phyloP scores from a whole-genome alignment of 768 basidiomycete species.

The Tremella fuciformis region DNA sequence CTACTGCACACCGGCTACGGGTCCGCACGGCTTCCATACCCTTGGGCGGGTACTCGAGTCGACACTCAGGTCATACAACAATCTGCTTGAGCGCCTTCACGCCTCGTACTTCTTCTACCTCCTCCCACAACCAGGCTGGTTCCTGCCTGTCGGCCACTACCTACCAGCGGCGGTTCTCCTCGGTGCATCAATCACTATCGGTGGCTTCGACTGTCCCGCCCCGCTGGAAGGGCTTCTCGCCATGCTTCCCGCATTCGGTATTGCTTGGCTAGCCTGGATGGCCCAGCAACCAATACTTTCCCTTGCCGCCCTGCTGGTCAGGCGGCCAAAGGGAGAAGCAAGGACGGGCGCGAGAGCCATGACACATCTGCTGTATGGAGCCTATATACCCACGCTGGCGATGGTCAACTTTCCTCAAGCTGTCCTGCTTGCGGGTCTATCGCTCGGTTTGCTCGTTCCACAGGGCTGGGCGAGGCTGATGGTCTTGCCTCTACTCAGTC shows the following conservation, averaged over 20 bases:
- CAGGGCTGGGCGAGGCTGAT: conserved; percentile 9
- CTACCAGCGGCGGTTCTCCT: conserved; percentile 82
- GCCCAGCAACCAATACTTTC: conserved; percentile 53
- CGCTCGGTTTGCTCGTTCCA: conserved; percentile 18
- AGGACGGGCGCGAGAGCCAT: conserved; percentile 53
- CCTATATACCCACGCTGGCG: conserved; percentile 76
- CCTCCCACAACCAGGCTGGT: conserved; percentile 62
- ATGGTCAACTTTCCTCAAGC: conserved; percentile 93
- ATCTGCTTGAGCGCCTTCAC: conserved; percentile 90
- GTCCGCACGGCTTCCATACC: conserved; percentile 93
- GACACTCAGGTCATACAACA: conserved; percentile 82
- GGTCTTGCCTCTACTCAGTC: conserved; percentile 10
- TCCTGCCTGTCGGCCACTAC: conserved; percentile 86
- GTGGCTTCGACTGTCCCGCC: conserved; percentile 60
- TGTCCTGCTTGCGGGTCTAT: conserved; percentile 62
- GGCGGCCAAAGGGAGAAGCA: conserved; percentile 13
- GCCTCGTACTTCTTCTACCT: conserved; percentile 98
- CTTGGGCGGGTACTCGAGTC: conserved; percentile 88
- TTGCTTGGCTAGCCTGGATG: conserved; percentile 22
- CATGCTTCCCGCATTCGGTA: conserved; percentile 36
- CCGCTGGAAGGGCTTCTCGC: conserved; percentile 65
- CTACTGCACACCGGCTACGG: conserved; percentile 77
- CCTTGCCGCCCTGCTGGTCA: conserved; percentile 11
- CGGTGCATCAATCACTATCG: conserved; percentile 79
- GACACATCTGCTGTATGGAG: conserved; percentile 78